Conservation (phyloP, 139 green algal genomes). For the Chlorella sp. region DNA sequence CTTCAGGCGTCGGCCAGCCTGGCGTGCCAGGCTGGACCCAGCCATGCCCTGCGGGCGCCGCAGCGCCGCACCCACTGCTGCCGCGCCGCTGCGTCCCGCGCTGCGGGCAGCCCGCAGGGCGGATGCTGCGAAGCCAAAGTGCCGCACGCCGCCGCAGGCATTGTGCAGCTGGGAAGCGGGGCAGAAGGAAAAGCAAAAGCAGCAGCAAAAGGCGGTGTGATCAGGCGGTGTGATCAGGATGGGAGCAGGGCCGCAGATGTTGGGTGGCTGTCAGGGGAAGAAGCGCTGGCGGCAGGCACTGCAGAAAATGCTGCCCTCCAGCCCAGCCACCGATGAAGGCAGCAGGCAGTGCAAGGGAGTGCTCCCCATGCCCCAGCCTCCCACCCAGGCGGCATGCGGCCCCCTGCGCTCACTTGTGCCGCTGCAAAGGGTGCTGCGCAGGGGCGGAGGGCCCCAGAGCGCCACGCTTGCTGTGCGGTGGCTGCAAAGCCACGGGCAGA, state of each 20-base stretch:
- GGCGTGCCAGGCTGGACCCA: constrained; percentile 6
- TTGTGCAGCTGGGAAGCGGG: not conserved
- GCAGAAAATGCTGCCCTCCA: not conserved
- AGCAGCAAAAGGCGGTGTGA: no score
- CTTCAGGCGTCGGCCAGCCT: constrained; percentile 17
- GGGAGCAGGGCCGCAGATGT: no score
- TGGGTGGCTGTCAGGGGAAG: no score
- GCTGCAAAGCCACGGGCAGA: not conserved
- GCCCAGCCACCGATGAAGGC: not conserved
- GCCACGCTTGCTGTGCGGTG: not conserved
- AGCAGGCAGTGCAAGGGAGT: no score
- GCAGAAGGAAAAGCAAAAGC: no score
- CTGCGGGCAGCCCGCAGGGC: not conserved
- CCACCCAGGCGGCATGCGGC: no score
- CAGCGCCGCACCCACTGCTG: not conserved
- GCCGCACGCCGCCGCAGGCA: not conserved
- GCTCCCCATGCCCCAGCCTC: no score
- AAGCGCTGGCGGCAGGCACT: no score
- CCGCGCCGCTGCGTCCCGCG: not conserved
- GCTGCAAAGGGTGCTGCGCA: not conserved
- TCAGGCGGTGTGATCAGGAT: no score
- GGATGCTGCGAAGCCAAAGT: constrained; percentile 30
- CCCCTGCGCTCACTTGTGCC: not conserved
- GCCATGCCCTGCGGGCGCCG: constrained; percentile 20
- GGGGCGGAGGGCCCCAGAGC: not conserved